Percentiles rank a stretch among this genome's conserved stretches.
phyloP scores from a whole-genome alignment of 192 early-diverging fungal genomes.

The Coemansia interrupta region DNA sequence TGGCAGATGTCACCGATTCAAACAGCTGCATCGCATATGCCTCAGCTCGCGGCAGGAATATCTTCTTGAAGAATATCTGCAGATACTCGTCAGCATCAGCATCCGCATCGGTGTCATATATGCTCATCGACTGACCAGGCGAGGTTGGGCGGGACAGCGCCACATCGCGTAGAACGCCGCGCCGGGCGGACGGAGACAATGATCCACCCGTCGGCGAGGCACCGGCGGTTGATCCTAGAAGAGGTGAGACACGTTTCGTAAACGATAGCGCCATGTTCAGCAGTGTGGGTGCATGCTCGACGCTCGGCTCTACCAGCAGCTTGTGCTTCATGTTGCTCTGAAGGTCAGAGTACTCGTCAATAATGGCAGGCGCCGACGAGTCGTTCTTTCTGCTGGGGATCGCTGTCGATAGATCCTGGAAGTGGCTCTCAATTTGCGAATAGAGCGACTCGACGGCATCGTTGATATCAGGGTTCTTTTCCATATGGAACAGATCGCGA shows the following conservation, averaged over 20 bases:
- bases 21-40: conserved; percentile 69
- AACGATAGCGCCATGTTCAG: conserved; percentile 50
- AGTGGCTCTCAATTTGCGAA: conserved; percentile 41
- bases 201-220: conserved; percentile 14
- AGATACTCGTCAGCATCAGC: conserved; percentile 56
- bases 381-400: conserved; percentile 29
- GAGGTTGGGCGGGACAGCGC: conserved; percentile 15
- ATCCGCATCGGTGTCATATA: conserved; percentile 24
- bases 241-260: conserved; percentile 31
- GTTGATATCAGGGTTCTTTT: conserved; percentile 24
- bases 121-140: conserved; percentile 11
- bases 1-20: conserved; percentile 27
- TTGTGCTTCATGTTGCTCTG: conserved; percentile 45
- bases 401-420: conserved; percentile 36
- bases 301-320: conserved; percentile 42
- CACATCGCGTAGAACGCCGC: conserved; percentile 42
- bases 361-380: conserved; percentile 28
- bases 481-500: conserved; percentile 49
- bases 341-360: conserved; percentile 49
- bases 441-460: conserved; percentile 40
- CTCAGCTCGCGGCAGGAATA: conserved; percentile 82
- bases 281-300: conserved; percentile 51
- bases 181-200: conserved; percentile 40
- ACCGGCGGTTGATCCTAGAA: conserved; percentile 13
- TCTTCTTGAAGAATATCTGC: conserved; percentile 56